phyloP scores from a whole-genome alignment of 1,284 basidiomycete species.

The Singerocomus inundabilis region DNA sequence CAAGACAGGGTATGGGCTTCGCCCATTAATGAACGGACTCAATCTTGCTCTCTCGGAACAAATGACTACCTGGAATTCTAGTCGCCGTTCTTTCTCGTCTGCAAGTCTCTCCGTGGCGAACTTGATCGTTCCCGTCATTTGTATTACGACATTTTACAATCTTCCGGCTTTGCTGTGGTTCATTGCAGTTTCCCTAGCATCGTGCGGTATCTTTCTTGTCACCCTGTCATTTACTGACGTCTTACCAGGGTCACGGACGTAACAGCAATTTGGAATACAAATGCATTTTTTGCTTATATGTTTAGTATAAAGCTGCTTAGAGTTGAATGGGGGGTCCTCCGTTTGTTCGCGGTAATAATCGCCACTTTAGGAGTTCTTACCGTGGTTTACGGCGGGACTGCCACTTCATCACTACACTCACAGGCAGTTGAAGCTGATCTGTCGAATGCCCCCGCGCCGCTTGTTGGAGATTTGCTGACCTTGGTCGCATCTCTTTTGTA shows the following conservation, averaged over 20 bases:
- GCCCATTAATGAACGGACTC: constrained; percentile 50
- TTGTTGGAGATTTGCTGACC: constrained; percentile 75
- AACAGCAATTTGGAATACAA: constrained; percentile 83
- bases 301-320: constrained; percentile 63
- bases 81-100: constrained; percentile 10
- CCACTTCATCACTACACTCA: constrained; percentile 22
- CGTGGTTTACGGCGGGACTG: constrained; percentile 75
- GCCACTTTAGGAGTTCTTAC: constrained; percentile 71
- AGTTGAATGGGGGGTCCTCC: constrained; percentile 59
- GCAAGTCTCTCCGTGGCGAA: constrained; percentile 43
- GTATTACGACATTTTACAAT: constrained; percentile 59
- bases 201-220: constrained; percentile 49
- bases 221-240: constrained; percentile 11
- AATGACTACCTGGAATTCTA: constrained; percentile 38
- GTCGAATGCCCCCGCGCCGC: constrained; percentile 44
- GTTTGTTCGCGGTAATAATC: constrained; percentile 66
- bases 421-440: constrained; percentile 19
- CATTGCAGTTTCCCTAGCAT: constrained; percentile 60
- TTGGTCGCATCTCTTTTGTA: constrained; percentile 66
- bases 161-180: constrained; percentile 73
- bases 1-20: constrained; percentile 45
- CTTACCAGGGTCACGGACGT: constrained; percentile 68
- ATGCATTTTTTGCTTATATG: constrained; percentile 80
- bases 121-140: constrained; percentile 45
- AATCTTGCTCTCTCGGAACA: constrained; percentile 52